phyloP scores from a whole-genome alignment of 208 protist genomes.

The Wallacemonas rigidus region DNA sequence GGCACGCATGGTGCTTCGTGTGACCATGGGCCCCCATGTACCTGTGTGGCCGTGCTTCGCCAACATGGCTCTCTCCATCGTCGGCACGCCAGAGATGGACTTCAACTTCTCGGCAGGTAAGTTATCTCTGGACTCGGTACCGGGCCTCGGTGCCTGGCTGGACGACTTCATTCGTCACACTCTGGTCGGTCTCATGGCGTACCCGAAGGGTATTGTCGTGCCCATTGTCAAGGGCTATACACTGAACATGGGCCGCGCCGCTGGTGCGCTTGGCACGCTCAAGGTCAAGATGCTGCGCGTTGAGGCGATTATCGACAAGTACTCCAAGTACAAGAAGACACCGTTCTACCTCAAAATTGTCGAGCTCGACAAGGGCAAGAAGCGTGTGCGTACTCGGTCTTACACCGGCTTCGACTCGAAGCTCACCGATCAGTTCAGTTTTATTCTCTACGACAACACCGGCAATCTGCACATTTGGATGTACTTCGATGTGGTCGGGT shows the following conservation, averaged over 20 bases:
- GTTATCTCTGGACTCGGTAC: conserved; percentile 64
- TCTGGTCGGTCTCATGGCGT: conserved; percentile 57
- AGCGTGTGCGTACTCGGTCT: conserved; percentile 41
- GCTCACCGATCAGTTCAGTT: conserved; percentile 57
- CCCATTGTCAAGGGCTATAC: conserved; percentile 61
- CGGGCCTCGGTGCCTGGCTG: conserved; percentile 58
- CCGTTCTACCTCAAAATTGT: conserved; percentile 71
- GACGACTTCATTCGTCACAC: conserved; percentile 75
- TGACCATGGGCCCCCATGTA: conserved; percentile 64
- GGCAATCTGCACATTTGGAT: conserved; percentile 59
- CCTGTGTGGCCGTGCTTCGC: conserved; percentile 76
- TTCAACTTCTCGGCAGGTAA: conserved; percentile 63
- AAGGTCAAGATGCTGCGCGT: conserved; percentile 50
- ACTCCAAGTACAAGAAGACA: conserved; percentile 59
- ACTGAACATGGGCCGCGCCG: conserved; percentile 35
- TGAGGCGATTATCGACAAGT: conserved; percentile 46
- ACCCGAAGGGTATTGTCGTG: conserved; percentile 58
- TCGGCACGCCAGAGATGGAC: conserved; percentile 57
- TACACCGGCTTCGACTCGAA: conserved; percentile 56
- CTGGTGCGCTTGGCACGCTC: conserved; percentile 58
- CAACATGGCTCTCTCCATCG: conserved; percentile 58
- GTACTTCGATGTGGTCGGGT: conserved; percentile 71
- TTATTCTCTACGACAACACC: conserved; percentile 67
- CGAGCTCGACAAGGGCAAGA: conserved; percentile 39
- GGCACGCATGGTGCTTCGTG: conserved; percentile 54